Percentiles rank a stretch among this genome's conserved stretches.
These are phyloP conservation scores for Diaporthe batatas DNA, from an alignment of 2,329 filamentous ascomycete genomes.

Conservation along the genomic window DNA sequence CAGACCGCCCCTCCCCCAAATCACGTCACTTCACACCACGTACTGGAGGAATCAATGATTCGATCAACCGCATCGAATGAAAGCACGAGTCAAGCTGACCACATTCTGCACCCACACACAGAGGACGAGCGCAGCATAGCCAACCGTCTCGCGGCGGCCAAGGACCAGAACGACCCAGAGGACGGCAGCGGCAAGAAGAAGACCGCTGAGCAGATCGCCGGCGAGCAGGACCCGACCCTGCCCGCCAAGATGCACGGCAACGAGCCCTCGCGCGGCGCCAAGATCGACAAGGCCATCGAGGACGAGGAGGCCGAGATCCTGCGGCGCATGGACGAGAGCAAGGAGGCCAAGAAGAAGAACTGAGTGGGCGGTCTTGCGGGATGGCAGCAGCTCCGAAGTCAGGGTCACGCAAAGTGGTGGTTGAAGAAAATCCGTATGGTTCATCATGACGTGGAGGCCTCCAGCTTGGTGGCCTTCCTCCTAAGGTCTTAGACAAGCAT, in stretches of 20 bases:
- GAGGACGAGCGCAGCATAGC: conserved; percentile 80
- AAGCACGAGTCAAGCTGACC: background rate
- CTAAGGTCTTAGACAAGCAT: background rate
- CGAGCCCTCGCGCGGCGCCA: conserved; percentile 79
- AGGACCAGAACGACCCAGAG: conserved; percentile 41
- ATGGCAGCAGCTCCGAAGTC: background rate
- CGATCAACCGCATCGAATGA: too few species aligned
- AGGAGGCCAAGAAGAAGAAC: conserved; percentile 43
- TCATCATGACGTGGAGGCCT: background rate
- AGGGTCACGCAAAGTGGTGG: background rate
- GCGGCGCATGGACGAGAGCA: conserved; percentile 59
- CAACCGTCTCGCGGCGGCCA: conserved; percentile 74
- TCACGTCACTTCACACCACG: background rate
- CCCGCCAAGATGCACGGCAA: conserved; percentile 76
- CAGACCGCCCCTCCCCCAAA: background rate
- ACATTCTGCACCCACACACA: conserved; percentile 51
- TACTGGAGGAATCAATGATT: background rate
- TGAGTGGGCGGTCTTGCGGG: background rate
- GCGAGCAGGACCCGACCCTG: conserved; percentile 42
- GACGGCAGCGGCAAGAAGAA: conserved; percentile 46
- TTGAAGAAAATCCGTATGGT: too few species aligned
- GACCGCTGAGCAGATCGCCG: conserved; percentile 48
- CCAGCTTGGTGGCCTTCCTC: background rate
- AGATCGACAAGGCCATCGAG: conserved; percentile 77
- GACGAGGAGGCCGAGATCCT: conserved; percentile 77